A percentile compares a stretch with the other conserved stretches of the same genome.
Conservation (phyloP, 805 yeast species). For the Maudiozyma saulgeensis region DNA sequence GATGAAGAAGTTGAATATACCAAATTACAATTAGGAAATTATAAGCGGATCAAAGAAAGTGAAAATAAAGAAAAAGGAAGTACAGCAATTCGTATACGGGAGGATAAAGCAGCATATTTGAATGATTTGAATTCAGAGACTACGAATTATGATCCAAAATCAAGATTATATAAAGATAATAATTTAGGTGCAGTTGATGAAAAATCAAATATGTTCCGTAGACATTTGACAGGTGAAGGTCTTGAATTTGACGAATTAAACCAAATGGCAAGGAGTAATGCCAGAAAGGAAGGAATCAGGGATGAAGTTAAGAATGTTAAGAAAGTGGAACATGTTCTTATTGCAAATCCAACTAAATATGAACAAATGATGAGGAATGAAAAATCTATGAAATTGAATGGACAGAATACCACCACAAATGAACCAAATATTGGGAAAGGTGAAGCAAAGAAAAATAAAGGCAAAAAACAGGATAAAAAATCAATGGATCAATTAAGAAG, state of each 20-base stretch:
- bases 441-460: conserved; percentile 14
- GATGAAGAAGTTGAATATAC: conserved; percentile 37
- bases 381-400: neutral
- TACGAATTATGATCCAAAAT: conserved; percentile 45
- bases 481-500: conserved; percentile 12
- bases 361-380: conserved; percentile 16
- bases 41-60: conserved; percentile 12
- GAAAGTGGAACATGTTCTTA: conserved; percentile 23
- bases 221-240: conserved; percentile 50
- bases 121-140: conserved; percentile 39
- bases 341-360: conserved; percentile 30
- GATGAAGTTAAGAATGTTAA: conserved; percentile 20
- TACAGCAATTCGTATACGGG: conserved; percentile 48
- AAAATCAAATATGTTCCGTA: conserved; percentile 40
- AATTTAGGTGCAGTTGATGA: conserved; percentile 30
- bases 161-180: conserved; percentile 33
- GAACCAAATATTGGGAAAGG: neutral
- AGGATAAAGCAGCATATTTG: conserved; percentile 67
- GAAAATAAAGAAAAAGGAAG: conserved; percentile 8
- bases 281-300: conserved; percentile 23
- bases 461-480: conserved; percentile 16
- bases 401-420: neutral
- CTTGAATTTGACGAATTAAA: conserved; percentile 40
- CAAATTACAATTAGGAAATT: conserved; percentile 31
- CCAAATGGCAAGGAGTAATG: conserved; percentile 40